A percentile compares a stretch with the other conserved stretches of the same genome.
Evolutionary conservation across 805 yeast species (phyloP).

Genomic region (Isabelozyma pseudorhagii): DNA sequence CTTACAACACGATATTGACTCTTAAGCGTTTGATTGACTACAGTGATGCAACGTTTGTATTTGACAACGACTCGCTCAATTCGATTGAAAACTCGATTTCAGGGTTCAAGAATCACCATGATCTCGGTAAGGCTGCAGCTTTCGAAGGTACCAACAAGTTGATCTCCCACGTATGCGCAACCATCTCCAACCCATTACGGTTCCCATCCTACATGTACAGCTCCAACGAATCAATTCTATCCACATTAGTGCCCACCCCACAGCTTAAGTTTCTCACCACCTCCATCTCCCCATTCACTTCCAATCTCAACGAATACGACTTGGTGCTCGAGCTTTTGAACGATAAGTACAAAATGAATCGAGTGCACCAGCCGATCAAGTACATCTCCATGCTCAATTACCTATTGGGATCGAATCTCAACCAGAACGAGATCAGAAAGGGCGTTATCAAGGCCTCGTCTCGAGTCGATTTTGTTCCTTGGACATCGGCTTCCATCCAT

Average conservation of each 20-base stretch:
- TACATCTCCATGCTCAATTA: conserved; percentile 70
- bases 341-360: conserved; percentile 73
- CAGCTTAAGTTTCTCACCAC: conserved; percentile 53
- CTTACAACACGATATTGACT: conserved; percentile 85
- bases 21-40: conserved; percentile 76
- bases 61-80: conserved; percentile 84
- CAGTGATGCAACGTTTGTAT: conserved; percentile 84
- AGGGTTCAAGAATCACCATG: conserved; percentile 5
- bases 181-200: conserved; percentile 81
- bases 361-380: conserved; percentile 35
- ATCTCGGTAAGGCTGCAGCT: conserved; percentile 50
- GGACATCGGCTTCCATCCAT: conserved; percentile 79
- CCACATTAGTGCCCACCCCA: conserved; percentile 82
- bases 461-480: conserved; percentile 74
- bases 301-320: conserved; percentile 72
- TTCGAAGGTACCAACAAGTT: conserved; percentile 80
- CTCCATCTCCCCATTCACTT: conserved; percentile 40
- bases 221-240: conserved; percentile 74
- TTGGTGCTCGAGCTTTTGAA: conserved; percentile 79
- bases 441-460: conserved; percentile 63
- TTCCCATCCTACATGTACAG: conserved; percentile 92
- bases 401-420: conserved; percentile 59
- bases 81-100: conserved; percentile 57
- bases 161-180: conserved; percentile 80
- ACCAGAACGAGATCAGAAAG: conserved; percentile 69